Conservation (phyloP, 2,329 filamentous ascomycete species). For the Pseudocercospora fijiensis region DNA sequence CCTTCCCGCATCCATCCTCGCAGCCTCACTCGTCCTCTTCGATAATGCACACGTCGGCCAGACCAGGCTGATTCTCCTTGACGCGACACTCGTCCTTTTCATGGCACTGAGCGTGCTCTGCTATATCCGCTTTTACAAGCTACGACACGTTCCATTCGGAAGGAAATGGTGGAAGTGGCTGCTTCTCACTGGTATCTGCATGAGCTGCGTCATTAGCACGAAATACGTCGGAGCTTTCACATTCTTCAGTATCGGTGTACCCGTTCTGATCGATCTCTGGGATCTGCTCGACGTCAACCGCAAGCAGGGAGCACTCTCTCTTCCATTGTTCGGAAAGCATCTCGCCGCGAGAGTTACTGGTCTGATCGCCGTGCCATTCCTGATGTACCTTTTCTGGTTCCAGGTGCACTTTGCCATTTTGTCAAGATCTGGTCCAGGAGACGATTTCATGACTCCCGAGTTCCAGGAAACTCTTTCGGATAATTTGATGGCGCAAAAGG, state of each 20-base stretch:
- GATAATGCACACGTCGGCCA: slow-evolving; percentile 98
- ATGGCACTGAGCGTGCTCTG: slow-evolving; percentile 93
- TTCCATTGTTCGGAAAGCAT: slow-evolving; percentile 82
- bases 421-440: slow-evolving; percentile 82
- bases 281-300: slow-evolving; percentile 87
- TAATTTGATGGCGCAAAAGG: slow-evolving; percentile 86
- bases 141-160: slow-evolving; percentile 82
- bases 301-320: slow-evolving; percentile 72
- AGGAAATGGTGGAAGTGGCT: slow-evolving; percentile 99
- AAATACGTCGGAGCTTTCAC: slow-evolving; percentile 98
- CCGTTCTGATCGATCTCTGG: slow-evolving; percentile 93
- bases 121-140: slow-evolving; percentile 98
- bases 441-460: slow-evolving; percentile 97
- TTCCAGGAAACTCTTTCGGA: slow-evolving; percentile 97
- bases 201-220: slow-evolving; percentile 97
- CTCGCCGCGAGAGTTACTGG: slow-evolving; percentile 83
- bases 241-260: slow-evolving; percentile 93
- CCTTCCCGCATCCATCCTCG: slow-evolving; percentile 83
- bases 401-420: slow-evolving; percentile 97
- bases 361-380: slow-evolving; percentile 85
- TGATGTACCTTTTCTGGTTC: slow-evolving; percentile 99
- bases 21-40: slow-evolving; percentile 81
- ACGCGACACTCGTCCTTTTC: slow-evolving; percentile 89
- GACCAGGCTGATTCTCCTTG: slow-evolving; percentile 89
- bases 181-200: slow-evolving; percentile 84